Percentiles rank a stretch among this genome's conserved stretches.
Evolutionary conservation across 2,329 filamentous ascomycete species (phyloP).

Genomic region (Juglanconis sp.): DNA sequence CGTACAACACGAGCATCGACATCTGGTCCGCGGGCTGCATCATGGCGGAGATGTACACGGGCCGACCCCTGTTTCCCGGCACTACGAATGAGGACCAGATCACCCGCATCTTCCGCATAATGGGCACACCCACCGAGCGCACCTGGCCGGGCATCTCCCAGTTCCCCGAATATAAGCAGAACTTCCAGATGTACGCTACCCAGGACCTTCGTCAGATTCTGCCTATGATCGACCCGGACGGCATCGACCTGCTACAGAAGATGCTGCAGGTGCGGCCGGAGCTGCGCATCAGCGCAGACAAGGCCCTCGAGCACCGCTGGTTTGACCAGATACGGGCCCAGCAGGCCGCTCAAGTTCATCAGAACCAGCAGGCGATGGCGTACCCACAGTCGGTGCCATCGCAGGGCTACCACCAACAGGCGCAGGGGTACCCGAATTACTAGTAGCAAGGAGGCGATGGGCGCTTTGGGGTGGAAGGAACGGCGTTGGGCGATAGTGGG

Average conservation of each 20-base stretch:
- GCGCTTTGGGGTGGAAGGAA: not conserved
- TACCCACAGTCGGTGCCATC: constrained; percentile 37
- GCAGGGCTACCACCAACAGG: constrained; percentile 28
- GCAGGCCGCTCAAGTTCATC: constrained; percentile 43
- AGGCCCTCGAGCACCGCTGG: constrained; percentile 88
- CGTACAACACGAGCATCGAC: constrained; percentile 99
- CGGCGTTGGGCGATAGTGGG: not conserved
- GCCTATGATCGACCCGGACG: constrained; percentile 82
- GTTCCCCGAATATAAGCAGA: constrained; percentile 96
- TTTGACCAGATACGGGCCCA: constrained; percentile 71
- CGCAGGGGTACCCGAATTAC: not conserved
- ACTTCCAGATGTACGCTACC: constrained; percentile 90
- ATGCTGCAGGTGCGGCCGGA: constrained; percentile 95
- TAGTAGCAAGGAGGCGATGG: not conserved
- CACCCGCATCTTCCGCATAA: constrained; percentile 94
- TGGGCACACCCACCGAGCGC: constrained; percentile 94
- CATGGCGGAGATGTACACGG: constrained; percentile 99
- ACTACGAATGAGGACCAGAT: constrained; percentile 98
- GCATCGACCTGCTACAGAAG: constrained; percentile 80
- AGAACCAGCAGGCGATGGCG: constrained; percentile 36
- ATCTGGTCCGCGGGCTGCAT: constrained; percentile 99
- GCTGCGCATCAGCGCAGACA: constrained; percentile 80
- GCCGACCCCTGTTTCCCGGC: constrained; percentile 89
- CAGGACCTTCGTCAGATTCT: constrained; percentile 85
- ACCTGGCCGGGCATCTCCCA: constrained; percentile 94